phyloP scores from a whole-genome alignment of 805 yeast genomes.

The Kregervanrija delftensis region DNA sequence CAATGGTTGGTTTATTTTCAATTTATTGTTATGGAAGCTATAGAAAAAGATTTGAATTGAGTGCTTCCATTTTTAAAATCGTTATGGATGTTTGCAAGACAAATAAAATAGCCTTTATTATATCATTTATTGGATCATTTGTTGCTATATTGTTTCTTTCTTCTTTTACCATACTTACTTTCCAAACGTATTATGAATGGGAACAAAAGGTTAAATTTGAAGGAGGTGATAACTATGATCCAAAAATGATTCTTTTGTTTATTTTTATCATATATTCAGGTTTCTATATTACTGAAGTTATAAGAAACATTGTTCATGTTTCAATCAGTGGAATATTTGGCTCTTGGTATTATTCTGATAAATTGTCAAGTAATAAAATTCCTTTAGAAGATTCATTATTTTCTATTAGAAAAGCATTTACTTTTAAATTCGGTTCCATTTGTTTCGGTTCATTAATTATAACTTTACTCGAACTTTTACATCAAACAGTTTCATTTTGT shows the following conservation, averaged over 20 bases:
- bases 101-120: conserved; percentile 58
- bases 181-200: conserved; percentile 73
- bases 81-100: conserved; percentile 67
- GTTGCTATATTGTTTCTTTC: conserved; percentile 58
- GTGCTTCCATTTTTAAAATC: conserved; percentile 17
- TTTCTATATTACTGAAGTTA: conserved; percentile 72
- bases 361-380: conserved; percentile 39
- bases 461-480: conserved; percentile 48
- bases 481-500: conserved; percentile 20
- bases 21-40: conserved; percentile 14
- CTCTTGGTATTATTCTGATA: conserved; percentile 70
- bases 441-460: conserved; percentile 74
- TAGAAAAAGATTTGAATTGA: conserved; percentile 19
- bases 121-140: conserved; percentile 32
- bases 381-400: conserved; percentile 77
- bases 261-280: conserved; percentile 79
- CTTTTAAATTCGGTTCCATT: conserved; percentile 81
- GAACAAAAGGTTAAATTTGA: conserved; percentile 27
- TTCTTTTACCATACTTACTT: conserved; percentile 60
- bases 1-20: conserved; percentile 21
- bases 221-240: conserved; percentile 5
- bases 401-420: conserved; percentile 65
- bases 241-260: conserved; percentile 39
- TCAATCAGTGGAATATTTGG: conserved; percentile 81
- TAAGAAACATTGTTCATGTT: conserved; percentile 70